phyloP scores from a whole-genome alignment of 2,329 filamentous ascomycete species.

The Sclerotinia nivalis region DNA sequence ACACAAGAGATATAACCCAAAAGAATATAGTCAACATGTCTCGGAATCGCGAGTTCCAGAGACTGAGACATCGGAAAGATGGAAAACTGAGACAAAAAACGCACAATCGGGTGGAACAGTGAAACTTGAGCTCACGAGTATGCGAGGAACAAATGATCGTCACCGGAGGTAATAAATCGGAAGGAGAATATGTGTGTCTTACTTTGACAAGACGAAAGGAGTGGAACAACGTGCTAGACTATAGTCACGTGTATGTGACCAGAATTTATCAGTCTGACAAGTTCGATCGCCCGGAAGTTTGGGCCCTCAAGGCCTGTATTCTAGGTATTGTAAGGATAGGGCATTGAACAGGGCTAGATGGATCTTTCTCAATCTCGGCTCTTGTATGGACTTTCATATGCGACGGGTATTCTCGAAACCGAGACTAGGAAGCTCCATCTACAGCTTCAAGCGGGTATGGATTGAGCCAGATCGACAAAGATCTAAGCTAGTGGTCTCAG shows the following conservation, averaged over 20 bases:
- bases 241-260: background rate
- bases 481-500: background rate
- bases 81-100: slow-evolving; percentile 17
- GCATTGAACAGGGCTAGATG: background rate
- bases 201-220: slow-evolving; percentile 5
- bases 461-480: background rate
- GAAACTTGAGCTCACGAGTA: slow-evolving; percentile 20
- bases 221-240: slow-evolving; percentile 5
- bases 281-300: background rate
- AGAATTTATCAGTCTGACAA: background rate
- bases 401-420: background rate
- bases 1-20: background rate
- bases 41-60: slow-evolving; percentile 9
- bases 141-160: slow-evolving; percentile 9
- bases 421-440: background rate
- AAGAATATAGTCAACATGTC: slow-evolving; percentile 10
- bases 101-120: slow-evolving; percentile 23
- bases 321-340: background rate
- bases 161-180: slow-evolving; percentile 21
- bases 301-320: background rate
- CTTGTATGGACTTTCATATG: background rate
- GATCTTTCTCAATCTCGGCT: background rate
- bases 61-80: slow-evolving; percentile 19
- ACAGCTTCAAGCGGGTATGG: background rate
- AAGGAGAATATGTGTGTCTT: slow-evolving; percentile 24